Conservation (phyloP, 768 basidiomycete species). For the Tricholoma terreum region DNA sequence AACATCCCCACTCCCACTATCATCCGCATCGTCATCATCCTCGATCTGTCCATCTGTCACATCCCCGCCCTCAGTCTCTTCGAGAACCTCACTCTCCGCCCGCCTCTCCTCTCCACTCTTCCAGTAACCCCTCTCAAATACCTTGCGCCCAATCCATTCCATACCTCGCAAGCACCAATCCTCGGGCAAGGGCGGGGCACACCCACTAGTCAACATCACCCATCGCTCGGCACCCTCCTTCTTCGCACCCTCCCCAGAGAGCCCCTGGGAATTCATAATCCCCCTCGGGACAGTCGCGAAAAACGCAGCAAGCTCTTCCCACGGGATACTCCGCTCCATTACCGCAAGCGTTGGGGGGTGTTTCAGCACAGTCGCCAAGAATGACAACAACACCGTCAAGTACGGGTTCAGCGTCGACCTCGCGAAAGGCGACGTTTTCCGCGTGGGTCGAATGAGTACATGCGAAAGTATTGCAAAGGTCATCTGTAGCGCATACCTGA, state of each 20-base stretch:
- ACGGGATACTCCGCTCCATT: conserved; percentile 80
- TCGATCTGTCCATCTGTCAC: conserved; percentile 79
- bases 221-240: conserved; percentile 44
- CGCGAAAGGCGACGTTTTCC: conserved; percentile 55
- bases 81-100: conserved; percentile 78
- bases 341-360: conserved; percentile 56
- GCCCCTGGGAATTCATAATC: conserved; percentile 45
- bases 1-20: conserved; percentile 33
- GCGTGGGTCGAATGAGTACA: conserved; percentile 61
- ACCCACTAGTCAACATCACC: conserved; percentile 66
- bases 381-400: conserved; percentile 82
- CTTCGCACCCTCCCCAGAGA: conserved; percentile 28
- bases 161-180: conserved; percentile 96
- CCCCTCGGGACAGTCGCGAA: conserved; percentile 58
- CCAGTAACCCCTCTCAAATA: conserved; percentile 96
- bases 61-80: conserved; percentile 53
- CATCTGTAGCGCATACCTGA: conserved; percentile 75
- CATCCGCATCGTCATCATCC: conserved; percentile 55
- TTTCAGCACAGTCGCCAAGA: conserved; percentile 75
- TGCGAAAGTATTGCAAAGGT: conserved; percentile 75
- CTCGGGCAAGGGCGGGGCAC: conserved; percentile 75
- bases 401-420: conserved; percentile 76
- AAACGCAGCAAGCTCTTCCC: conserved; percentile 68
- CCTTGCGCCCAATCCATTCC: conserved; percentile 90
- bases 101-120: conserved; percentile 64